phyloP scores from a whole-genome alignment of 768 basidiomycete species.

The Tricholoma matsutake region DNA sequence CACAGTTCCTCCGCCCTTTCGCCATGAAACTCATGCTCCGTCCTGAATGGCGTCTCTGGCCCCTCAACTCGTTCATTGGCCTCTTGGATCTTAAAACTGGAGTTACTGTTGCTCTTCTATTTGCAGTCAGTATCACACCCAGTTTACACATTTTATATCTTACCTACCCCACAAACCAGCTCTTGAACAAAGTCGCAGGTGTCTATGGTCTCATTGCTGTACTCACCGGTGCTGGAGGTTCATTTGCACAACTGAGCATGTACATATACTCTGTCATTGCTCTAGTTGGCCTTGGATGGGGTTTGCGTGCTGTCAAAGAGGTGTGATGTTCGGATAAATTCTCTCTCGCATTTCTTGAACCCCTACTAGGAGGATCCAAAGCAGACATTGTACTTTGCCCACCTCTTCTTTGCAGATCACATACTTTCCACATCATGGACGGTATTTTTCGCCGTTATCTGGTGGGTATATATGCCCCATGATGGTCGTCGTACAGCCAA shows the following conservation, averaged over 20 bases:
- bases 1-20: neutral
- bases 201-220: conserved; percentile 94
- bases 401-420: conserved; percentile 91
- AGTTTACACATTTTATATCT: neutral
- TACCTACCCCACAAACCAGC: conserved; percentile 9
- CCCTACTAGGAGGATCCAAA: conserved; percentile 80
- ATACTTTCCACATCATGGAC: conserved; percentile 88
- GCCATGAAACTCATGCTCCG: conserved; percentile 78
- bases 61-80: conserved; percentile 79
- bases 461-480: conserved; percentile 92
- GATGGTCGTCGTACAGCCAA: conserved; percentile 81
- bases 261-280: conserved; percentile 91
- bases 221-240: conserved; percentile 86
- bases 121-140: conserved; percentile 60
- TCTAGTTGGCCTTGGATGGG: conserved; percentile 82
- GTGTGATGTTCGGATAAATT: conserved; percentile 43
- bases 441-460: conserved; percentile 82
- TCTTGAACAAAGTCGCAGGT: conserved; percentile 97
- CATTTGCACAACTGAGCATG: conserved; percentile 87
- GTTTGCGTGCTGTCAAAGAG: conserved; percentile 78
- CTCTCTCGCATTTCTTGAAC: conserved; percentile 13
- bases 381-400: conserved; percentile 84
- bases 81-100: conserved; percentile 93
- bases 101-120: conserved; percentile 82
- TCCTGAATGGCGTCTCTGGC: conserved; percentile 81